These are phyloP conservation scores for Acanthamoeba triangularis DNA, from an alignment of 208 protist species.

Conservation along the genomic window DNA sequence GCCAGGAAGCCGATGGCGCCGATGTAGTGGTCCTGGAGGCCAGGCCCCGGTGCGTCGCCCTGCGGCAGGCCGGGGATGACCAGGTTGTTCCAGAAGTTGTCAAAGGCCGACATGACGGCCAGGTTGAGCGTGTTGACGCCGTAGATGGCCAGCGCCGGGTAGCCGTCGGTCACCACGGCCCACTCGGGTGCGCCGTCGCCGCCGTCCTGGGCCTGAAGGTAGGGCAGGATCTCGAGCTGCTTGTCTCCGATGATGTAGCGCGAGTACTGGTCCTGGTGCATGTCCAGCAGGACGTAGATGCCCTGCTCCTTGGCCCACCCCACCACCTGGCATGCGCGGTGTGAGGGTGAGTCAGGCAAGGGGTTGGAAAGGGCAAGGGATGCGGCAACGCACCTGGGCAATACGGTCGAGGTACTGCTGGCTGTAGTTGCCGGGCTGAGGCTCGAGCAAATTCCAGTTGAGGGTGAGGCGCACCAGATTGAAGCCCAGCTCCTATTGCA, in stretches of 20 bases:
- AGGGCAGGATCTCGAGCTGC: neutral
- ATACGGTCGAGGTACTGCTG: neutral
- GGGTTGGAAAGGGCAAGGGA: neutral
- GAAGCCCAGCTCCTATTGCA: neutral
- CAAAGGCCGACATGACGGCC: neutral
- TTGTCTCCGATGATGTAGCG: neutral
- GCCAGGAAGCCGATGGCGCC: constrained; percentile 13
- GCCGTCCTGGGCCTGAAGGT: neutral
- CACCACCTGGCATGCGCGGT: neutral
- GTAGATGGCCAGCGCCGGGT: neutral
- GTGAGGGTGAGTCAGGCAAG: neutral
- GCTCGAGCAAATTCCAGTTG: constrained; percentile 41
- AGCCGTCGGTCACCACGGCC: constrained; percentile 12
- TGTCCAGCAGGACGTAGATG: constrained; percentile 8
- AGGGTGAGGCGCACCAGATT: neutral
- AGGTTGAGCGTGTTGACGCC: constrained; percentile 11
- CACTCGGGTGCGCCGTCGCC: neutral
- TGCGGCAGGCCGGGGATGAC: neutral
- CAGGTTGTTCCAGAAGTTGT: constrained; percentile 27
- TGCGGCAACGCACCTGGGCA: neutral
- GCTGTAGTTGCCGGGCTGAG: constrained; percentile 1
- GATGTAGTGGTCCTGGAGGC: constrained; percentile 31
- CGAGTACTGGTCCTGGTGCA: constrained; percentile 63
- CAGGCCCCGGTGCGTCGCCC: neutral
- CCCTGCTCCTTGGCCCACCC: constrained; percentile 26